Percentiles rank a stretch among this genome's conserved stretches.
Conservation (phyloP, 2,329 filamentous ascomycete species). For the Trichoderma koningii region DNA sequence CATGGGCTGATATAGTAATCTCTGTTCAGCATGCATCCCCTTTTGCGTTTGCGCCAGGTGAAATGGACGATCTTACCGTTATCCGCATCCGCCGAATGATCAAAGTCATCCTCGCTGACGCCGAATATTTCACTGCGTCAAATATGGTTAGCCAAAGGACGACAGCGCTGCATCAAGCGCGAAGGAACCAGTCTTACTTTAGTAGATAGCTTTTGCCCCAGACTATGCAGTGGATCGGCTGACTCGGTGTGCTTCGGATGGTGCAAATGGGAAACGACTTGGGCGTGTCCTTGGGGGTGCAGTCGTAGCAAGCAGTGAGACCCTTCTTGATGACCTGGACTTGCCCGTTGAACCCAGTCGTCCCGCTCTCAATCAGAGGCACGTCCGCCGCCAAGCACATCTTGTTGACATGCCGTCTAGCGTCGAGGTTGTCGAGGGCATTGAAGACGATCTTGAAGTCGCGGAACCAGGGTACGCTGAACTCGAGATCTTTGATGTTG, state of each 20-base stretch:
- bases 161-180: neutral
- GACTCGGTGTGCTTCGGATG: conserved; percentile 91
- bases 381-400: conserved; percentile 94
- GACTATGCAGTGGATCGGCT: conserved; percentile 97
- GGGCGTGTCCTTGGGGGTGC: conserved; percentile 82
- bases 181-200: conserved; percentile 52
- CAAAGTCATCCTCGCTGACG: conserved; percentile 84
- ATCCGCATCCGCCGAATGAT: conserved; percentile 76
- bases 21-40: neutral
- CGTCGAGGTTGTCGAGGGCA: conserved; percentile 92
- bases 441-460: conserved; percentile 89
- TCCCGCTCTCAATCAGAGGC: conserved; percentile 92
- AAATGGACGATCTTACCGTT: conserved; percentile 58
- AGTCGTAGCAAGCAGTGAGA: conserved; percentile 94
- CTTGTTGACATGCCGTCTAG: conserved; percentile 89
- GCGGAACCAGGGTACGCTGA: conserved; percentile 86
- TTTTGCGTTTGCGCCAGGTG: neutral
- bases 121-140: conserved; percentile 74
- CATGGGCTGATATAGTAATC: conserved; percentile 53
- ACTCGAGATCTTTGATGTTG: conserved; percentile 89
- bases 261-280: conserved; percentile 97
- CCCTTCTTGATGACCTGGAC: conserved; percentile 96
- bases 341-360: conserved; percentile 95
- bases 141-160: neutral
- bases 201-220: conserved; percentile 98